phyloP scores from a whole-genome alignment of 1,284 basidiomycete species.

The Neonothopanus nambi region DNA sequence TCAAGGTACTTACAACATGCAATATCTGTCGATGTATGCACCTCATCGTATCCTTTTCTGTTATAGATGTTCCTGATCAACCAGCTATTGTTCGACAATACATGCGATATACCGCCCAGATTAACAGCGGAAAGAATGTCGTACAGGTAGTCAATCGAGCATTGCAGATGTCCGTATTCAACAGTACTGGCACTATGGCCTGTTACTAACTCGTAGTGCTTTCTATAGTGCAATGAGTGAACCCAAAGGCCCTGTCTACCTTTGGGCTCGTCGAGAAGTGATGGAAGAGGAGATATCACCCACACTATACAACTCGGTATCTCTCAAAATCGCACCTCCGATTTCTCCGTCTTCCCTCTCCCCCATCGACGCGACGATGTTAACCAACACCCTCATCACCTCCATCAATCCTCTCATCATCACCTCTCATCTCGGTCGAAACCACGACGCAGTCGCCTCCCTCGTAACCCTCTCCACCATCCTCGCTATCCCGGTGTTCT shows the following conservation, averaged over 20 bases:
- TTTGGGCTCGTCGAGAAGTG: constrained; percentile 70
- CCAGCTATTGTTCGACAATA: constrained; percentile 68
- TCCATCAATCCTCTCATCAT: constrained; percentile 63
- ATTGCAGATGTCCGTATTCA: constrained; percentile 53
- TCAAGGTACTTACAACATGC: constrained; percentile 47
- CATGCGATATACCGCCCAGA: constrained; percentile 65
- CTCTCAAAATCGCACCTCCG: constrained; percentile 48
- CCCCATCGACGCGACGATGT: constrained; percentile 38
- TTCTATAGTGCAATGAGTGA: constrained; percentile 55
- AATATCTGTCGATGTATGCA: neutral
- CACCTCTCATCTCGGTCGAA: constrained; percentile 63
- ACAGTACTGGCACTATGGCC: too few relatives aligned
- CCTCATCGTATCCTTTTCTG: neutral
- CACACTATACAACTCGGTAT: constrained; percentile 29
- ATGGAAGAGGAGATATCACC: constrained; percentile 60
- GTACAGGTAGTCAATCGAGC: constrained; percentile 54
- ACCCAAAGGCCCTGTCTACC: constrained; percentile 70
- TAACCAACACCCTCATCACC: constrained; percentile 48
- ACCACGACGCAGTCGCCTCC: constrained; percentile 45
- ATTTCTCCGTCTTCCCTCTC: constrained; percentile 52
- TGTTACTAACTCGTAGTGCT: neutral
- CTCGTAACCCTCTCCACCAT: constrained; percentile 50
- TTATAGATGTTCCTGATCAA: constrained; percentile 66
- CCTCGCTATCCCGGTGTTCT: constrained; percentile 56
- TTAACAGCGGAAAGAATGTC: constrained; percentile 52